Evolutionary conservation across 768 basidiomycete species (phyloP), one percentile per base, ranked within the genome.

Genomic region (Phaffia australis): DNA sequence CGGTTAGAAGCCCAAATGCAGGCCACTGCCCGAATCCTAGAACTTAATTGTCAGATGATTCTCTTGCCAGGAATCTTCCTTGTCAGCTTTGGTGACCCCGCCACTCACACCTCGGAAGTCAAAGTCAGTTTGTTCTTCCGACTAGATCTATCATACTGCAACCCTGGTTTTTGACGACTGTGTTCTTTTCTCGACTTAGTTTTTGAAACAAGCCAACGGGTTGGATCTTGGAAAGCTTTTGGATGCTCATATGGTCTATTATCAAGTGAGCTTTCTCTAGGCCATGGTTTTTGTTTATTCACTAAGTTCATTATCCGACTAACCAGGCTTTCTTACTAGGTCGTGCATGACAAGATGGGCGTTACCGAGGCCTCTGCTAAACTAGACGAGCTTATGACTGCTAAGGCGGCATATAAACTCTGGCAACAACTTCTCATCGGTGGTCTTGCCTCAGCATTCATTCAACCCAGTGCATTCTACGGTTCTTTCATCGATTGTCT

Each of bases 1-100:
- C 84, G 93, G 42, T 88, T 97, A 68, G 91, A 94, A 76, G 86
- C 89, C 2, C 92, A 95, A 74, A 83, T 97, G 49, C 81, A 87
- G 42, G 87, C 91, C 14, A 89, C 89, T 9, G 89, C 92, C 0
- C 82, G 85, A 19, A 90, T 92, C 61, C 84, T 97, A 21, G 90
- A 92, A 72, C 83, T 95, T 63, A 85, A 89, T 74, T 89, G 89
- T 55, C 89, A 93, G 74, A 68, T 65, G 74, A 87, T 94, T 50
- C 87, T 92, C 76, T 72, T 80, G 19, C 79, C 78, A 2, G 76
- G 76, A 68, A 81, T 86, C 63, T 84, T 88, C 78, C 80, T 92
- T 46, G 81, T 91, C 73, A 85, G 86, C 55, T 92, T 93, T 72
- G 86, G 87, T 71, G 90, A 93, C 75, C 79, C 78, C 27, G 78